Conservation (phyloP, 305 asterid species). For the Fraxinus albicans region DNA sequence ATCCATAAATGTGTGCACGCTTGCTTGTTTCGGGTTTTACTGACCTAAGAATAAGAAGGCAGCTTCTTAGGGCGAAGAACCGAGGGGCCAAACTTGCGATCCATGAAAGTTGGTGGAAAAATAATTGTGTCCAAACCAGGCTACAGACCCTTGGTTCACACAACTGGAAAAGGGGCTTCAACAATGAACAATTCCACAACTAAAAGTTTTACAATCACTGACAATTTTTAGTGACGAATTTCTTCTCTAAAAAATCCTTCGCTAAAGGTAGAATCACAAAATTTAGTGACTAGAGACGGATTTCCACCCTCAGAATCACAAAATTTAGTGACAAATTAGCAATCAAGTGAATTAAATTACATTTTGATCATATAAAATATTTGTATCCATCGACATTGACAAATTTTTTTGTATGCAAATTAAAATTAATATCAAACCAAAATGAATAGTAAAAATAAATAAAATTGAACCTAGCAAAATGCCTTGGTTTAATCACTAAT, state of each 20-base stretch:
- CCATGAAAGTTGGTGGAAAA: not conserved
- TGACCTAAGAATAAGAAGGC: not conserved
- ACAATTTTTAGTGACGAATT: too few relatives aligned
- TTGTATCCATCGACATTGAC: not conserved
- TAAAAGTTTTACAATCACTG: not conserved
- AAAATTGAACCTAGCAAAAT: not conserved
- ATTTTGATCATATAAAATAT: not conserved
- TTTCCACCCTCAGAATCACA: not conserved
- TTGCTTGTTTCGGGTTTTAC: too few relatives aligned
- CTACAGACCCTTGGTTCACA: not conserved
- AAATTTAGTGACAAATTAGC: not conserved
- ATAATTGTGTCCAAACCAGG: not conserved
- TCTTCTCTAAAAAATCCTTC: not conserved
- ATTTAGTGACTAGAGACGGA: not conserved
- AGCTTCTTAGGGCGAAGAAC: not conserved
- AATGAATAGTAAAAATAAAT: not conserved
- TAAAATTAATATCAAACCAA: not conserved
- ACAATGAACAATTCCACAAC: not conserved
- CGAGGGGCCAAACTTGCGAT: not conserved
- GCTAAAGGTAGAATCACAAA: not conserved
- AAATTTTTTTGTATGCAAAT: not conserved
- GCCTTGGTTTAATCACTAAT: not conserved
- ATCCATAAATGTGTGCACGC: not conserved
- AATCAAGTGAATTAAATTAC: not conserved
- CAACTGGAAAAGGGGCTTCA: not conserved